phyloP scores from a whole-genome alignment of 805 yeast genomes.

The Cyberlindnera xishuangbannaensis region DNA sequence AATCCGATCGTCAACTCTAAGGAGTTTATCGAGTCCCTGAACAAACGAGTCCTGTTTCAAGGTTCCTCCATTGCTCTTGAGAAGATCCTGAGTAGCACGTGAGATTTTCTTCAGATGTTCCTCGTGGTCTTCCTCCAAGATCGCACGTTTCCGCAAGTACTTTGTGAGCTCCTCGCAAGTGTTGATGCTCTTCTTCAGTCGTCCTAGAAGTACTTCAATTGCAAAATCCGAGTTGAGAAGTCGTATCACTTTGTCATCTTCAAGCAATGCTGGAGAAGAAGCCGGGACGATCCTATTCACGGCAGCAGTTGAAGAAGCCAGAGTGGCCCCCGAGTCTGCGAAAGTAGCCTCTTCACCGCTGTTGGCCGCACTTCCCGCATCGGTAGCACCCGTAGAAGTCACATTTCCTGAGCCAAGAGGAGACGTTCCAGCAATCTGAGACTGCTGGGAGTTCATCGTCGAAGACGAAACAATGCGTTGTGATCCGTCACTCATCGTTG shows the following conservation, averaged over 20 bases:
- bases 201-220: conserved; percentile 60
- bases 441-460: too few species aligned
- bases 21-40: conserved; percentile 56
- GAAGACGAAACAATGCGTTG: too few species aligned
- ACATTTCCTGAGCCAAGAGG: too few species aligned
- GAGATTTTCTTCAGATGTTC: conserved; percentile 70
- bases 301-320: background rate
- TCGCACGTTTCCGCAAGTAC: conserved; percentile 72
- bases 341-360: conserved; percentile 6
- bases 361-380: conserved; percentile 5
- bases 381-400: background rate
- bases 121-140: conserved; percentile 72
- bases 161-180: conserved; percentile 83
- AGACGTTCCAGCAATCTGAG: too few species aligned
- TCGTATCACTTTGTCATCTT: conserved; percentile 43
- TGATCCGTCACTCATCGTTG: too few species aligned
- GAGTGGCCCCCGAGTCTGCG: conserved; percentile 3
- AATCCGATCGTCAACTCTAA: conserved; percentile 74
- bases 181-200: conserved; percentile 73
- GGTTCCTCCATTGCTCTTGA: conserved; percentile 35
- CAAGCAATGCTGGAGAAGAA: conserved; percentile 33
- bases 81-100: conserved; percentile 42
- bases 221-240: conserved; percentile 69
- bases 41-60: conserved; percentile 64
- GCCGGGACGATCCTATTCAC: conserved; percentile 19